phyloP scores from a whole-genome alignment of 176 grass and related monocot genomes.

The Hyparrhenia diplandra region DNA sequence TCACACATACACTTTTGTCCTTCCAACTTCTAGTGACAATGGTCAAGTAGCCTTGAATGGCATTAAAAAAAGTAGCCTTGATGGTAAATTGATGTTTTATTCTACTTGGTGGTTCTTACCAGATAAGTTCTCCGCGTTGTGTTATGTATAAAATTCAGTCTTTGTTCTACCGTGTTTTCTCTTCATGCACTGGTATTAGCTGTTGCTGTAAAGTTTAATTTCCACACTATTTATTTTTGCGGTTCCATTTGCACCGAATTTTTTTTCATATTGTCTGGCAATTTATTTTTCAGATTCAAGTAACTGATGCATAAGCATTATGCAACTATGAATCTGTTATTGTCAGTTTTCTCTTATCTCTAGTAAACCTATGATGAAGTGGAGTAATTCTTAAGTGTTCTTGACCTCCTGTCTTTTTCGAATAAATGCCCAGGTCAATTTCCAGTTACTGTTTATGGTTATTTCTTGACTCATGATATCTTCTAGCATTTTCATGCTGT shows the following conservation, averaged over 20 bases:
- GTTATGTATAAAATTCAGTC: not conserved
- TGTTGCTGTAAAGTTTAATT: not conserved
- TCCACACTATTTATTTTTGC: not conserved
- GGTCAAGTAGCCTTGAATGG: not conserved
- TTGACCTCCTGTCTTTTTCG: not conserved
- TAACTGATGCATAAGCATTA: not conserved
- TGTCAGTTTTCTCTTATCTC: not conserved
- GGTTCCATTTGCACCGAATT: not conserved
- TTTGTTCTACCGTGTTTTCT: not conserved
- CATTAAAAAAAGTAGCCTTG: not conserved
- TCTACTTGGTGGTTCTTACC: not conserved
- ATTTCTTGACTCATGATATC: not conserved
- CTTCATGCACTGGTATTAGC: not conserved
- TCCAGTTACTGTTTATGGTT: conserved; percentile 40
- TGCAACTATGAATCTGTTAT: not conserved
- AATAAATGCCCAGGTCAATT: conserved; percentile 37
- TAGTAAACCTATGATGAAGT: not conserved
- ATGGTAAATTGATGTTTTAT: not conserved
- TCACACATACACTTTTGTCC: not conserved
- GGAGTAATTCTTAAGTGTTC: not conserved
- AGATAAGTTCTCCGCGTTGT: not conserved
- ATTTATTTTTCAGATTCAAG: not conserved
- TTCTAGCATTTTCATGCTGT: conserved; percentile 44
- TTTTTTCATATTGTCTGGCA: not conserved
- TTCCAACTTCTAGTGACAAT: not conserved